Percentiles rank a stretch among this genome's conserved stretches.
phyloP scores from a whole-genome alignment of 2,329 filamentous ascomycete species.

The Pseudogymnoascus sp. region DNA sequence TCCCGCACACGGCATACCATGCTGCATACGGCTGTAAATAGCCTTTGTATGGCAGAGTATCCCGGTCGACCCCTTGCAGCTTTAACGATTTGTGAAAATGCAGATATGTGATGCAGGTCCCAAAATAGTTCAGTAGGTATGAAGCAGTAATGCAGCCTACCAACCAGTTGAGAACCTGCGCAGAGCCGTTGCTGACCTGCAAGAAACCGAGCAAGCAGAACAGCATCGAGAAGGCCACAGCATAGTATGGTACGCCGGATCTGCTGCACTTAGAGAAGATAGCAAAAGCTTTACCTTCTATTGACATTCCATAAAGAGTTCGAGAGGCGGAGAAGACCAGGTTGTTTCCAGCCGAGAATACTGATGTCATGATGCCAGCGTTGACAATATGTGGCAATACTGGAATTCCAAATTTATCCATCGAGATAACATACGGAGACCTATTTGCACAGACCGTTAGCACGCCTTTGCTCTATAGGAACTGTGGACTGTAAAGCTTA shows the following conservation, averaged over 20 bases:
- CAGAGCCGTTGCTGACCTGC: slow-evolving; percentile 46
- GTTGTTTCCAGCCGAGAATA: slow-evolving; percentile 54
- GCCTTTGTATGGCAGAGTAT: slow-evolving; percentile 62
- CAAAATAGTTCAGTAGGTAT: slow-evolving; percentile 64
- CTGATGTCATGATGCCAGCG: slow-evolving; percentile 58
- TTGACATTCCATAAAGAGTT: slow-evolving; percentile 60
- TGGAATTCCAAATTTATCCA: slow-evolving; percentile 57
- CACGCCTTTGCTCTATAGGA: not conserved
- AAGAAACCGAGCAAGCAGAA: slow-evolving; percentile 68
- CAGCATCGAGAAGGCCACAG: slow-evolving; percentile 58
- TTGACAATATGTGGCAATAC: slow-evolving; percentile 63
- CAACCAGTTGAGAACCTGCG: slow-evolving; percentile 35
- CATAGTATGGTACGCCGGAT: slow-evolving; percentile 52
- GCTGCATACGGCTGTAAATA: slow-evolving; percentile 64
- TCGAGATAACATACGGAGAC: slow-evolving; percentile 45
- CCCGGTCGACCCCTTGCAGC: slow-evolving; percentile 60
- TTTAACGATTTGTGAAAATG: slow-evolving; percentile 62
- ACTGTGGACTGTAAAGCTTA: not conserved
- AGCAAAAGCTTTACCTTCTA: slow-evolving; percentile 57
- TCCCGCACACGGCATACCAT: slow-evolving; percentile 54
- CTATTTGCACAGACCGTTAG: slow-evolving; percentile 28
- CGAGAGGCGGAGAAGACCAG: slow-evolving; percentile 61
- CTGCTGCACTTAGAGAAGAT: slow-evolving; percentile 54
- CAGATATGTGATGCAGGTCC: slow-evolving; percentile 64
- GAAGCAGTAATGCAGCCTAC: slow-evolving; percentile 59